Percentiles rank a stretch among this genome's conserved stretches.
These are phyloP conservation scores for Yarrowia osloensis DNA, from an alignment of 805 yeast genomes.

Conservation along the genomic window DNA sequence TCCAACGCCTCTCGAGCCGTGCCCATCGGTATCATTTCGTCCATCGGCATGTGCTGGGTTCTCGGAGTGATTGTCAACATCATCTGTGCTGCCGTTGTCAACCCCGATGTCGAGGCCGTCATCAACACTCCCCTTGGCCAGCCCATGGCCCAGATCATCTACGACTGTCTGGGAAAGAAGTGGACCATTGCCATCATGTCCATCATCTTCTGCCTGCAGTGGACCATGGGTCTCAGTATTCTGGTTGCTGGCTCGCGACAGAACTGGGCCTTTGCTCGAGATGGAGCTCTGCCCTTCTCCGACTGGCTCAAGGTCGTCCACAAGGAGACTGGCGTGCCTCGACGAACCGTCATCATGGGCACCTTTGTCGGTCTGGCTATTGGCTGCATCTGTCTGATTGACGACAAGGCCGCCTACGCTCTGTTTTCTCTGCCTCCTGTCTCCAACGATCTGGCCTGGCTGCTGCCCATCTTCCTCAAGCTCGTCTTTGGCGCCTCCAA, in stretches of 20 bases:
- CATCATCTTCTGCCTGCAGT: slow-evolving; percentile 60
- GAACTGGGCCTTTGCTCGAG: slow-evolving; percentile 76
- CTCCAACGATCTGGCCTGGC: slow-evolving; percentile 66
- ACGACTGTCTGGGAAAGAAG: slow-evolving; percentile 60
- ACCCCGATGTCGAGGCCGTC: slow-evolving; percentile 48
- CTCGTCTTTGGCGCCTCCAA: slow-evolving; percentile 51
- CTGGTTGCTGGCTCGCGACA: slow-evolving; percentile 69
- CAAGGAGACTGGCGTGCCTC: slow-evolving; percentile 59
- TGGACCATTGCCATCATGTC: slow-evolving; percentile 69
- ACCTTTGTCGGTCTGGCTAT: slow-evolving; percentile 52
- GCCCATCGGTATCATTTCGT: slow-evolving; percentile 64
- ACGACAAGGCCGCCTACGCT: slow-evolving; percentile 64
- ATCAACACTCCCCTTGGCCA: slow-evolving; percentile 54
- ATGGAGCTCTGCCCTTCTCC: slow-evolving; percentile 69
- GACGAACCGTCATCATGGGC: slow-evolving; percentile 61
- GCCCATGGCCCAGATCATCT: slow-evolving; percentile 65
- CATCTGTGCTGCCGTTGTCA: slow-evolving; percentile 56
- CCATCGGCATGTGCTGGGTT: slow-evolving; percentile 58
- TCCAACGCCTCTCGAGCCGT: slow-evolving; percentile 61
- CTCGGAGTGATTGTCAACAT: slow-evolving; percentile 61
- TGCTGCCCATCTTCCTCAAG: slow-evolving; percentile 57
- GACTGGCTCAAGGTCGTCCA: slow-evolving; percentile 59
- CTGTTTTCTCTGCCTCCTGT: slow-evolving; percentile 64
- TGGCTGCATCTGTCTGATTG: slow-evolving; percentile 62
- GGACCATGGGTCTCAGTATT: slow-evolving; percentile 65